Percentiles rank a stretch among this genome's conserved stretches.
Conservation (phyloP, 2,329 filamentous ascomycete genomes). For the Fusarium clavum region DNA sequence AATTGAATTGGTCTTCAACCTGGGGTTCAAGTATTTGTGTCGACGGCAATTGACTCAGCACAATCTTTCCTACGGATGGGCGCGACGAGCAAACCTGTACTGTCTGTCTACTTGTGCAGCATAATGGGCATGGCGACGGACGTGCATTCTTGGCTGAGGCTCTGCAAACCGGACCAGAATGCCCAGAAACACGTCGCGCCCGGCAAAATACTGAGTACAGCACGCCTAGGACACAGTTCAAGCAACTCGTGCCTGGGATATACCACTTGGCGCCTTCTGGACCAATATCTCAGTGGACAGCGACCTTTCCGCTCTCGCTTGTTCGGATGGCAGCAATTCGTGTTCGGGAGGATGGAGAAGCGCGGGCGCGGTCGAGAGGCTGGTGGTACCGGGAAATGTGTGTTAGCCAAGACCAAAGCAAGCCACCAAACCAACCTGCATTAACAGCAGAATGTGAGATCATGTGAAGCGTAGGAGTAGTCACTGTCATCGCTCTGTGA, state of each 20-base stretch:
- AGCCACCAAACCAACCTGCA: not conserved
- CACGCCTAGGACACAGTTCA: not conserved
- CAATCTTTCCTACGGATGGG: not conserved
- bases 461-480: not conserved
- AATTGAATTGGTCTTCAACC: rapidly evolving
- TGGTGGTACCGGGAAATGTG: slow-evolving; percentile 8
- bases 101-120: not conserved
- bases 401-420: slow-evolving; percentile 1
- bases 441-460: not conserved
- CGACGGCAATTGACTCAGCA: not conserved
- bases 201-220: not conserved
- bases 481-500: not conserved
- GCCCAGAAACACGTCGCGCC: not conserved
- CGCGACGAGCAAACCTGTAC: not conserved
- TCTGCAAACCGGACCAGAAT: not conserved
- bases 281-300: too few species aligned
- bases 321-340: not conserved
- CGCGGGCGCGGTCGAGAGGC: not conserved
- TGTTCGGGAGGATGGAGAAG: not conserved
- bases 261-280: not conserved
- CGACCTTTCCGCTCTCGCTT: not conserved
- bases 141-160: not conserved
- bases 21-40: not conserved
- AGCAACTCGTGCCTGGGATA: not conserved
- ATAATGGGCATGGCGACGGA: not conserved